Conservation (phyloP, 352 stramenopile species). For the Phytophthora fragariaefolia region DNA sequence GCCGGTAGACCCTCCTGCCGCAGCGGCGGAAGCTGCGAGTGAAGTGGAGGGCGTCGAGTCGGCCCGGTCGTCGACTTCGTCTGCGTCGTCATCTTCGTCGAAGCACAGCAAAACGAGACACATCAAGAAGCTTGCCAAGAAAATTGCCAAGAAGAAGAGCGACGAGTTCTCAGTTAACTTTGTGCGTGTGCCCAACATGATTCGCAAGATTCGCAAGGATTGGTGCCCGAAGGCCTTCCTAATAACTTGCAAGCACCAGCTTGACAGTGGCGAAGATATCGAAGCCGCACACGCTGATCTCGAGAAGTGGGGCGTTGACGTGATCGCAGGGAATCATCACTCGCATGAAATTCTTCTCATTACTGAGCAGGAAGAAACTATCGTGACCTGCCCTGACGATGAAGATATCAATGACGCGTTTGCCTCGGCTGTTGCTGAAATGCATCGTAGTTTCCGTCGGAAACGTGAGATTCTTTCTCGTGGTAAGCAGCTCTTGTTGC, state of each 20-base stretch:
- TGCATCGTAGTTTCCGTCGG: slow-evolving; percentile 79
- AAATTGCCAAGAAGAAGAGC: slow-evolving; percentile 49
- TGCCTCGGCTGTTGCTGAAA: slow-evolving; percentile 69
- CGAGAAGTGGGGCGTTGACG: slow-evolving; percentile 84
- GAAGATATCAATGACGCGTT: slow-evolving; percentile 87
- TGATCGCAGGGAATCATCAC: slow-evolving; percentile 75
- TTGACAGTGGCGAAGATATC: slow-evolving; percentile 75
- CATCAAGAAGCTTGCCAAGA: slow-evolving; percentile 43
- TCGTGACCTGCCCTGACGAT: slow-evolving; percentile 74
- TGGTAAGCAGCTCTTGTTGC: slow-evolving; percentile 76
- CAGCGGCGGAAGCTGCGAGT: slow-evolving; percentile 10
- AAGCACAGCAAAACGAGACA: slow-evolving; percentile 38
- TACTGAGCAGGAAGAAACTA: slow-evolving; percentile 82
- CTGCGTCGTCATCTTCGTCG: slow-evolving; percentile 27
- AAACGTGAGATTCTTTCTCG: slow-evolving; percentile 81
- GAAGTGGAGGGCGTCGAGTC: slow-evolving; percentile 9
- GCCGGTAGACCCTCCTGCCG: slow-evolving; percentile 33
- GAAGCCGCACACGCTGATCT: slow-evolving; percentile 71
- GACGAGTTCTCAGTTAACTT: slow-evolving; percentile 84
- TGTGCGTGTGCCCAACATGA: slow-evolving; percentile 79
- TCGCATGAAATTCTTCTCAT: slow-evolving; percentile 79
- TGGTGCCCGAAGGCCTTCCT: slow-evolving; percentile 85
- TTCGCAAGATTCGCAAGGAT: slow-evolving; percentile 81
- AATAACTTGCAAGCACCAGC: slow-evolving; percentile 79
- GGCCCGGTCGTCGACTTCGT: slow-evolving; percentile 20